Evolutionary conservation across 192 early-diverging fungal genomes (phyloP), one percentile per base, ranked within the genome.

Genomic region (Helicostylum pulchrum): DNA sequence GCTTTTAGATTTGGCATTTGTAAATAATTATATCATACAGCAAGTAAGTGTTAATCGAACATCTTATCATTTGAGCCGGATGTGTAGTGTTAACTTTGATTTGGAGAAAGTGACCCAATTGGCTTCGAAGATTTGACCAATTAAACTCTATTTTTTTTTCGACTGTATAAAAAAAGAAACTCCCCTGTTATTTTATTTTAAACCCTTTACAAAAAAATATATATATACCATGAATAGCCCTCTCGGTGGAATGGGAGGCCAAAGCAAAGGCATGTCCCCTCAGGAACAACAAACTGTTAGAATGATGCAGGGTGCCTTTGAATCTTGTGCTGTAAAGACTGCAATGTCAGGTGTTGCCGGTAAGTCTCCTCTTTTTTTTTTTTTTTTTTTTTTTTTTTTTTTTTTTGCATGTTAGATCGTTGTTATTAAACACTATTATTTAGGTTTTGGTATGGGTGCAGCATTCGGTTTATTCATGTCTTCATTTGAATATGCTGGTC

Each of bases 401-500:
- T n/a, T n/a, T n/a, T n/a, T n/a, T n/a, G n/a, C n/a, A n/a, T n/a
- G n/a, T n/a, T n/a, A 26, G 26, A 26, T 26, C 26, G 26, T 0
- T 26, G 26, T 26, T 2, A 26, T 26, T 26, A 26, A 26, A 2
- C 26, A 36, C 15, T 32, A 21, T 3, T 21, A 58, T 11, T 26
- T 72, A 87, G 91, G 95, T 61, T 96, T 94, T 75, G 94, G 81
- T 21, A 78, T 97, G 64, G 97, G 95, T 50, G 87, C 84, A 34
- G 77, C 93, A 3, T 95, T 99, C 61, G 95, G 97, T 36, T 71
- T 96, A 55, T 91, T 99, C 63, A 92, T 99, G 85, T 90, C 91
- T 12, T 88, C 87, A 6, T 91, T 94, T 62, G 94, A 96, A 80
- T 92, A 86, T 75, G 83, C 88, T 43, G 85, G 86, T 31, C 90